Base-by-base conservation (phyloP, 2,329 filamentous ascomycete species). In the Nigrospora osmanthi region DNA sequence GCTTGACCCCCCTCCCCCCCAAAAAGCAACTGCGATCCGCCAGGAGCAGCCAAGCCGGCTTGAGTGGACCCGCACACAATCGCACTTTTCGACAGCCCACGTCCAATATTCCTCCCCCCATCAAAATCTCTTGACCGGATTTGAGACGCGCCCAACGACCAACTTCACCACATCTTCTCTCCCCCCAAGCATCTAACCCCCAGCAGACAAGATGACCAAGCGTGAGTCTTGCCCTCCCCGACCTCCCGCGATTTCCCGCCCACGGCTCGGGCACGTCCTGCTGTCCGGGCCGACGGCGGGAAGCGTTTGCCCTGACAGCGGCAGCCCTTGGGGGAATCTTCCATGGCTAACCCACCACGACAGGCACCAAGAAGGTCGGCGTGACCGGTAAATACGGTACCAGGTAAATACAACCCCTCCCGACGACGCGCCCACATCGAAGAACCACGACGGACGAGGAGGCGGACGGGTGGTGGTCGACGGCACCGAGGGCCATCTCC, bases 361-460 rank as follows among this genome's bases (percentile, higher is more conserved):
- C 48, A 54, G 72, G 89, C 79, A 94, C 89, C 59, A 94, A 88
- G 86, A 94, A 95, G 87, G 89, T 95, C 83, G 89, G 89, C 73
- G 90, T 96, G 73, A 96, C 91, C 79, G 88, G 90, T 77, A 94
- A 95, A 84, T 96, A 95, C 78, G 90, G 90, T 81, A 90, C 86
- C 70, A 88, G 89, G 85, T 94, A 86, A 73, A 84, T 65, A 63
- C n/a, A n/a, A n/a, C n/a, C 14, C 11, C 23, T 13, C 55, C 47
- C 49, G 54, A 54, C 58, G 35, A n/a, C 35, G 6, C 35, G 6
- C 35, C 35, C 6, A 28, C 23, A 28, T 28, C 23, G 23, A 28
- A 6, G n/a, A 28, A 2, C 23, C 23, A 28, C 23, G 23, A 28
- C 23, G 23, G 23, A 28, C 23, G 10, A 28, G 23, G n/a, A n/a